Base-by-base conservation (phyloP, 176 grass and related monocot genomes). In the Tillandsia leiboldiana region DNA sequence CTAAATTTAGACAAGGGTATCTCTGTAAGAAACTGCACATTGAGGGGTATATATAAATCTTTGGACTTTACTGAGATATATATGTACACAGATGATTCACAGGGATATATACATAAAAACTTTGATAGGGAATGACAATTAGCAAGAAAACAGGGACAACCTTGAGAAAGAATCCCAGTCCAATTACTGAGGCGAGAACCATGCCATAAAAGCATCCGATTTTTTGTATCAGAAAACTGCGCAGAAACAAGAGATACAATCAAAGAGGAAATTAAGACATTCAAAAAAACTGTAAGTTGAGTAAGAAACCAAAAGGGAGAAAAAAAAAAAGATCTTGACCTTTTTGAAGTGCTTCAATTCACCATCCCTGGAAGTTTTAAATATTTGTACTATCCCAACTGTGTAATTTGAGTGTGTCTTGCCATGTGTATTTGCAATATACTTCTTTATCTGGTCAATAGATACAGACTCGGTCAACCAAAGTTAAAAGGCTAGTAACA, bases 121-220 rank as follows among this genome's bases (percentile, higher is more conserved):
- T 56, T 11, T n/a, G 13, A 56, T 56, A 56, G 12, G 11, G 9
- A 58, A 49, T 12, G n/a, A 52, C 47, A 65, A 26, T 52, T 57
- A 48, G 48, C 10, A 67, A 50, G 48, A 24, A 51, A 81, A 23
- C 50, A 73, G 17, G 8, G 73, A 67, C 71, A 77, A 92, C 93
- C 93, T 79, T 90, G 93, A 77, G 88, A 92, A 85, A 96, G 82
- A 50, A 96, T 96, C 50, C 93, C 89, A 28, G 93, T 68, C 93
- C 89, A 96, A 68, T 96, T 96, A 64, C 83, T 85, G 74, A 96
- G 87, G 67, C 93, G 74, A 76, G 93, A 92, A 77, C 89, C 93
- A 81, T 96, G 93, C 93, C 88, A 96, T 72, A 96, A 72, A 92
- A 96, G 93, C 93, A 92, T 92, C 76, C 86, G 89, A 83, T 96